These are phyloP conservation scores for Aspergillus campestris DNA, from an alignment of 495 filamentous ascomycete genomes.

Conservation along the genomic window DNA sequence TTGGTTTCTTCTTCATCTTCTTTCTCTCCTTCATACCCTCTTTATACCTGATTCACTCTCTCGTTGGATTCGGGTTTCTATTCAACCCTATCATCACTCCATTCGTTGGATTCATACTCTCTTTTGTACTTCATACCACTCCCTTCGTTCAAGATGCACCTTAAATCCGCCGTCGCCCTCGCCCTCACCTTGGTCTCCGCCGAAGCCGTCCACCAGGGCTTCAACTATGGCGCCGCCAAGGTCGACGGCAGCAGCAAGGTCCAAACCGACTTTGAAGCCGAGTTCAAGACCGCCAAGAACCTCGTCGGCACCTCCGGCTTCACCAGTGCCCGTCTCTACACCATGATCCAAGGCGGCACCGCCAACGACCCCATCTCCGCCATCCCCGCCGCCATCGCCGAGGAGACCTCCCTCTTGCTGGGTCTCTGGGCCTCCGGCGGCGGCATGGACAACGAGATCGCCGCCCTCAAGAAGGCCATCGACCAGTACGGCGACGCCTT, in stretches of 20 bases:
- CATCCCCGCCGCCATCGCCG: constrained; percentile 72
- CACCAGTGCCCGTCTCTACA: constrained; percentile 61
- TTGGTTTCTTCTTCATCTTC: constrained; percentile 3
- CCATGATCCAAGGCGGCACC: constrained; percentile 53
- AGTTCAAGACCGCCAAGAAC: constrained; percentile 62
- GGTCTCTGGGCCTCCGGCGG: constrained; percentile 72
- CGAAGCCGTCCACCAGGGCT: constrained; percentile 55
- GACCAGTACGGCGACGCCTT: constrained; percentile 53
- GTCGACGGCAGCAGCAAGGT: constrained; percentile 52
- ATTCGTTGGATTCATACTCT: no score
- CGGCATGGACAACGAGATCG: constrained; percentile 59
- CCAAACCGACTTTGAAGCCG: constrained; percentile 57
- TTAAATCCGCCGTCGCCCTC: constrained; percentile 33
- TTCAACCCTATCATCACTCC: no score
- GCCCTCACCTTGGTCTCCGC: constrained; percentile 36
- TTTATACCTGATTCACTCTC: constrained; percentile 1
- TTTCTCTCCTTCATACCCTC: constrained; percentile 5
- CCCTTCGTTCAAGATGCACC: constrained; percentile 21
- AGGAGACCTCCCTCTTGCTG: constrained; percentile 63
- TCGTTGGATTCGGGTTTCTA: no score
- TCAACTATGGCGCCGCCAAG: constrained; percentile 71
- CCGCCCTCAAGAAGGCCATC: constrained; percentile 58
- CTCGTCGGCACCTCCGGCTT: constrained; percentile 66
- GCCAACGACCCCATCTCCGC: constrained; percentile 53
- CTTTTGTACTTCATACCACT: no score